Evolutionary conservation across 2,329 filamentous ascomycete genomes (phyloP), one percentile per base, ranked within the genome.

Genomic region (Fusarium liriodendri): DNA sequence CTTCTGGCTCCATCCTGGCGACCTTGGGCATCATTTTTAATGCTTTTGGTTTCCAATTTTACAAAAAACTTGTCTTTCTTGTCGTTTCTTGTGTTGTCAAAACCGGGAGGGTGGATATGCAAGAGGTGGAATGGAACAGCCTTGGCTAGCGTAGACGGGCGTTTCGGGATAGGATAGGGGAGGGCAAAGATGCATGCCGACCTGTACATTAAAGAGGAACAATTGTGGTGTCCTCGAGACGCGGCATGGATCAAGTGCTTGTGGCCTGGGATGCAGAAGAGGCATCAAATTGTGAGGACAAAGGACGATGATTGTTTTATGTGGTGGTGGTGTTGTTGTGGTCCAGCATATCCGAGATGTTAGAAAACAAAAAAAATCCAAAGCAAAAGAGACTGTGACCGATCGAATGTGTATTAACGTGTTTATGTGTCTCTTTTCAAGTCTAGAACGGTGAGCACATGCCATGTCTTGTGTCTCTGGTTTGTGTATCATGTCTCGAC

Each of bases 1-100:
- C 62, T 71, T 72, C 62, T 58, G 76, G 73, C 74, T 80, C 77
- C 73, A 77, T 79, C 76, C 76, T 76, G 77, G 78, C 75, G 77
- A 77, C 72, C 63, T 64, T 64, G 68, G 76, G 69, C 74, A 76
- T 52, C 47, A 73, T 63, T 58, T 72, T 76, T 78, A 75, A 77
- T 76, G 64, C 69, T 70, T 67, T 74, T 75, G 70, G 69, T 67
- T 59, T 62, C 54, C 32, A 47, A 20, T 52, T 52, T 20, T 52
- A 32, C 27, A 32, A 32, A 52, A 32, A 66, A 60, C 72, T 75
- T 70, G 57, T 75, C 62, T 75, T 73, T 73, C 60, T 75, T 70
- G 63, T 73, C 72, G 69, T 75, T 76, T 67, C 47, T 67, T 73
- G 61, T 72, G 59, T 77, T 72, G 55, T 71, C 55, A 58, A 66